Percentiles rank a stretch among this genome's conserved stretches.
Conservation (phyloP, 805 yeast genomes). For the Nematodospora valgi region DNA sequence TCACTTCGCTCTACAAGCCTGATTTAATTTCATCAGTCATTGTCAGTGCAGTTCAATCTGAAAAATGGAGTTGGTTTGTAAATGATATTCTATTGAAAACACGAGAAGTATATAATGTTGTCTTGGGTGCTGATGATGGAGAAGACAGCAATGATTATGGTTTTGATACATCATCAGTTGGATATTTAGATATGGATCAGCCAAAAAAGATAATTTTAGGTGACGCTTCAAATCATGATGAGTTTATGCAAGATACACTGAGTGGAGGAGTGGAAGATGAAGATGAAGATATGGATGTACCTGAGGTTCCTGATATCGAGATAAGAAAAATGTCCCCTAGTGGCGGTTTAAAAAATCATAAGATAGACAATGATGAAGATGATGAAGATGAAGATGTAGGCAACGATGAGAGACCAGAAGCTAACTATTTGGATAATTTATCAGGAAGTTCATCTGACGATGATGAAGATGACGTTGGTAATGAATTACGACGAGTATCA, state of each 20-base stretch:
- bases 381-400: conserved; percentile 15
- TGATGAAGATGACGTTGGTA: conserved; percentile 23
- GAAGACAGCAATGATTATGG: conserved; percentile 14
- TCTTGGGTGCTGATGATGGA: conserved; percentile 44
- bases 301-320: conserved; percentile 15
- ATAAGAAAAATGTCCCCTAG: conserved; percentile 30
- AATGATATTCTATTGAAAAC: conserved; percentile 47
- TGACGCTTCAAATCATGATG: conserved; percentile 31
- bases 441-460: conserved; percentile 42
- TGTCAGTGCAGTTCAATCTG: conserved; percentile 45
- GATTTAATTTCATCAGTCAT: conserved; percentile 55
- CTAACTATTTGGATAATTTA: conserved; percentile 33
- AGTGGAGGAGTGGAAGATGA: conserved; percentile 15
- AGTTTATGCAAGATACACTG: conserved; percentile 24
- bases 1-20: conserved; percentile 59
- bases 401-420: conserved; percentile 21
- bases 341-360: conserved; percentile 14
- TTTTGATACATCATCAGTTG: conserved; percentile 34
- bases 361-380: conserved; percentile 25
- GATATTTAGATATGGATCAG: conserved; percentile 36
- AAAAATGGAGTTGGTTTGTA: conserved; percentile 51
- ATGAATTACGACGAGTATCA: conserved; percentile 42
- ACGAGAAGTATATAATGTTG: conserved; percentile 55
- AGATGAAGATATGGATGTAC: conserved; percentile 16
- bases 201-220: conserved; percentile 30